Conservation (phyloP, 768 basidiomycete species). For the Punctularia strigosozonata region DNA sequence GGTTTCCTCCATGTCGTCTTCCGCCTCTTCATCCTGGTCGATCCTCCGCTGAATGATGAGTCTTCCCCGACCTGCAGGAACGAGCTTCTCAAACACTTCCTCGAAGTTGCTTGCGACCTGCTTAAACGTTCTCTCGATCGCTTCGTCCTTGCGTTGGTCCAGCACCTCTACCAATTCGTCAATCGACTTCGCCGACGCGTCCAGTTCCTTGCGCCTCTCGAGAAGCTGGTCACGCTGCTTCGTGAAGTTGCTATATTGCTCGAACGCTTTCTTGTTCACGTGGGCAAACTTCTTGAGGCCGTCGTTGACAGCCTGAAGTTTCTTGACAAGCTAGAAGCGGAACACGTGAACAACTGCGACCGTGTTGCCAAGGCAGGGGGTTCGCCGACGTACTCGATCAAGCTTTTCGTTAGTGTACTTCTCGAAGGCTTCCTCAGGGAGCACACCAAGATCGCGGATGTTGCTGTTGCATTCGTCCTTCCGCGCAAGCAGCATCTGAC, state of each 20-base stretch:
- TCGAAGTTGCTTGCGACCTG: slow-evolving; percentile 96
- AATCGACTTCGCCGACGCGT: slow-evolving; percentile 81
- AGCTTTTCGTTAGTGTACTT: slow-evolving; percentile 84
- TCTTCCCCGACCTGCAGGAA: slow-evolving; percentile 84
- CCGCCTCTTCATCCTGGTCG: slow-evolving; percentile 70
- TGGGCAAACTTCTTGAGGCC: slow-evolving; percentile 92
- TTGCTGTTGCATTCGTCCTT: slow-evolving; percentile 94
- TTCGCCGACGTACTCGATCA: slow-evolving; percentile 53
- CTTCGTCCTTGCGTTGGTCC: slow-evolving; percentile 96
- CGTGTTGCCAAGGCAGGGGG: neutral
- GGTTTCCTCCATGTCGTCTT: slow-evolving; percentile 61
- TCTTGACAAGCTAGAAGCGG: slow-evolving; percentile 67
- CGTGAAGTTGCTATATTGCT: slow-evolving; percentile 96
- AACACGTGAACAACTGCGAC: neutral
- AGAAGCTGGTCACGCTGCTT: slow-evolving; percentile 91
- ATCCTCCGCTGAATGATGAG: slow-evolving; percentile 88
- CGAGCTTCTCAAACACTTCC: slow-evolving; percentile 92
- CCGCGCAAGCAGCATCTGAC: slow-evolving; percentile 69
- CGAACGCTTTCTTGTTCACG: slow-evolving; percentile 99
- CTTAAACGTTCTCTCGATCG: slow-evolving; percentile 96
- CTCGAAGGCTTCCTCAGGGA: slow-evolving; percentile 95
- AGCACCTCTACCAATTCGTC: slow-evolving; percentile 87
- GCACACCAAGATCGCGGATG: slow-evolving; percentile 90
- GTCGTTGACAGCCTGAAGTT: slow-evolving; percentile 87
- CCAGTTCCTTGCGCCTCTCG: slow-evolving; percentile 81